phyloP scores from a whole-genome alignment of 192 early-diverging fungal genomes.

The Nowakowskiella sp. region DNA sequence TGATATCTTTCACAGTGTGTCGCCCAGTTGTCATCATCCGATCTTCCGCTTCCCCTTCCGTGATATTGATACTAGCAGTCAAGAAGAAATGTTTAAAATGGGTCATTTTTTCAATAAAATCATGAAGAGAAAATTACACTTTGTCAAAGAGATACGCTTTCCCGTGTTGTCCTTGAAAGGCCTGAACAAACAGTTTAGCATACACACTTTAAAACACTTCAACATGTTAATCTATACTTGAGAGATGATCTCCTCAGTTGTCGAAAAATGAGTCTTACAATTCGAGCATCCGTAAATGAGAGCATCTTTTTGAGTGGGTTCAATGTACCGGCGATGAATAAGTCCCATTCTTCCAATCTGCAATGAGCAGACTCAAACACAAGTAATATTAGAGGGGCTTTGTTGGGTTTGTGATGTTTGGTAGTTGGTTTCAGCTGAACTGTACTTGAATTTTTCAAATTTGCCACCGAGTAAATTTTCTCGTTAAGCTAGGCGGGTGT shows the following conservation, averaged over 20 bases:
- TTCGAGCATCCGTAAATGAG: conserved; percentile 20
- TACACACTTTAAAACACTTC: neutral
- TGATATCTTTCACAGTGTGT: conserved; percentile 63
- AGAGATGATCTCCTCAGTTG: conserved; percentile 17
- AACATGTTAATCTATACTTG: conserved; percentile 11
- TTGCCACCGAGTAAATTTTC: no score
- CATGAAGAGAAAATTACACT: conserved; percentile 29
- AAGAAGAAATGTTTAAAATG: neutral
- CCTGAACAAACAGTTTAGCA: conserved; percentile 22
- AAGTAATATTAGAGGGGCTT: no score
- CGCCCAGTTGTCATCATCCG: conserved; percentile 66
- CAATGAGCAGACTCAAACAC: no score
- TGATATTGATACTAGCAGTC: conserved; percentile 42
- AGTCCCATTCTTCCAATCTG: no score
- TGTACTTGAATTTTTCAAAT: no score
- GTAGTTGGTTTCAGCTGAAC: no score
- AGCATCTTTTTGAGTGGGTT: conserved; percentile 6
- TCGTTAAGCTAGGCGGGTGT: no score
- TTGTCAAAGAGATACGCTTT: conserved; percentile 57
- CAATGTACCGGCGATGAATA: conserved; percentile 22
- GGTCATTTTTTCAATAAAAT: neutral
- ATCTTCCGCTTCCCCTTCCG: conserved; percentile 43
- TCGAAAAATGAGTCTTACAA: conserved; percentile 26
- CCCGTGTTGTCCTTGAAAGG: conserved; percentile 55
- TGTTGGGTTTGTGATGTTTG: no score